These are phyloP conservation scores for Globisporangium ultimum DNA, from an alignment of 352 stramenopile species.

Conservation along the genomic window DNA sequence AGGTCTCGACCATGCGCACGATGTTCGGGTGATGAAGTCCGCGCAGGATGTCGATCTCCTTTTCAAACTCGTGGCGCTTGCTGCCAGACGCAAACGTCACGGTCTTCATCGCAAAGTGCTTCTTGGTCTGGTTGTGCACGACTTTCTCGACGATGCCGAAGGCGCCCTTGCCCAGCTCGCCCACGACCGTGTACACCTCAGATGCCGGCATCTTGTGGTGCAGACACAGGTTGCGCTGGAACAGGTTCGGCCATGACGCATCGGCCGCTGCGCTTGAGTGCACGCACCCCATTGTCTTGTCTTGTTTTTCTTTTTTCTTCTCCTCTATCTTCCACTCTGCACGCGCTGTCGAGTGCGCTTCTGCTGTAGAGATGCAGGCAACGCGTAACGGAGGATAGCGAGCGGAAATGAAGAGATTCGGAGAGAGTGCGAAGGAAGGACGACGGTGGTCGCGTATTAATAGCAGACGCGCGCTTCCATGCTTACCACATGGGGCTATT, in stretches of 20 bases:
- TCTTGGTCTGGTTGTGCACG: slow-evolving; percentile 60
- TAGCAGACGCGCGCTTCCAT: no score
- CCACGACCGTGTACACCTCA: slow-evolving; percentile 44
- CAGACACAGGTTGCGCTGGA: slow-evolving; percentile 76
- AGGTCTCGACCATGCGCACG: slow-evolving; percentile 79
- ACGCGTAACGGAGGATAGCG: no score
- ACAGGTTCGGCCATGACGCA: slow-evolving; percentile 53
- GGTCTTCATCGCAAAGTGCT: slow-evolving; percentile 78
- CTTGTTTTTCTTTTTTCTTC: no score
- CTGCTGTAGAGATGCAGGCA: no score
- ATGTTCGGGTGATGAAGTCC: slow-evolving; percentile 80
- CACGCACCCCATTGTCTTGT: slow-evolving; percentile 78
- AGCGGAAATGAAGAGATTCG: no score
- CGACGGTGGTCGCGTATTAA: no score
- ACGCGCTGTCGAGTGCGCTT: no score
- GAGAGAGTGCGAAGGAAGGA: no score
- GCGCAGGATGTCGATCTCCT: slow-evolving; percentile 73
- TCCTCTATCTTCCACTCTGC: no score
- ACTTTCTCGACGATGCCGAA: slow-evolving; percentile 79
- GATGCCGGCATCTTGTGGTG: slow-evolving; percentile 56
- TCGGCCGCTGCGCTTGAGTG: slow-evolving; percentile 36
- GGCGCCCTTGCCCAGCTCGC: slow-evolving; percentile 61
- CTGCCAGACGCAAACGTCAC: slow-evolving; percentile 58
- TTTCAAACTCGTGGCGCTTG: slow-evolving; percentile 70
- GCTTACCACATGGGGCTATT: no score